Conservation (phyloP, 495 filamentous ascomycete species). For the Daldinia grandis region DNA sequence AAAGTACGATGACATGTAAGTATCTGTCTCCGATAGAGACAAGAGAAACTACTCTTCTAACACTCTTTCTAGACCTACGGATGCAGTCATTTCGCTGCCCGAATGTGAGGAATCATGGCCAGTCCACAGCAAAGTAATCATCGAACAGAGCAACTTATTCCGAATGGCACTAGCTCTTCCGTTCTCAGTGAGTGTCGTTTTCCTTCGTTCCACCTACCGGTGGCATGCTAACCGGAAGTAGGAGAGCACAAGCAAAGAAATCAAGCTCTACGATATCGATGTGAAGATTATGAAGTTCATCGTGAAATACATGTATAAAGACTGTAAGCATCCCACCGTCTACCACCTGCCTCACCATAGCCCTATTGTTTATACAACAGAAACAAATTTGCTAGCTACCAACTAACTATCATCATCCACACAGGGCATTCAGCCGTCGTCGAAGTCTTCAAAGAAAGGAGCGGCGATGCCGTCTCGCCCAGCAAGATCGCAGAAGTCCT, state of each 20-base stretch:
- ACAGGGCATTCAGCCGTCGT: too few relatives aligned
- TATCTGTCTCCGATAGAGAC: too few relatives aligned
- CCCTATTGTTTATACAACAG: too few relatives aligned
- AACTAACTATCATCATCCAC: not conserved
- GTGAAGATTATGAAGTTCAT: not conserved
- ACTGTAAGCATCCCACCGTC: constrained; percentile 3
- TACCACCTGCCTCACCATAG: too few relatives aligned
- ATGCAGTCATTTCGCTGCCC: too few relatives aligned
- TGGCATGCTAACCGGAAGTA: not conserved
- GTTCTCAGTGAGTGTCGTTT: not conserved
- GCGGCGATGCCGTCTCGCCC: not conserved
- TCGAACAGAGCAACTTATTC: not conserved
- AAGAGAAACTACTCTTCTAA: too few relatives aligned
- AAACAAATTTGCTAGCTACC: not conserved
- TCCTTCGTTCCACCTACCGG: not conserved
- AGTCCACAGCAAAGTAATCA: not conserved
- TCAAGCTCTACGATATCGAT: not conserved
- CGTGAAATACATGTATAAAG: not conserved
- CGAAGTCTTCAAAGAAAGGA: too few relatives aligned
- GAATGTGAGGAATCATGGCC: not conserved
- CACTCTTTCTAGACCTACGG: too few relatives aligned
- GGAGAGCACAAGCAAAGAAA: not conserved
- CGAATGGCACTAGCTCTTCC: not conserved
- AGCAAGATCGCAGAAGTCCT: not conserved
- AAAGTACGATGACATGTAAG: too few relatives aligned